These are phyloP conservation scores for Paraphysoderma sedebokerense DNA, from an alignment of 371 early-diverging fungal genomes.

Conservation along the genomic window DNA sequence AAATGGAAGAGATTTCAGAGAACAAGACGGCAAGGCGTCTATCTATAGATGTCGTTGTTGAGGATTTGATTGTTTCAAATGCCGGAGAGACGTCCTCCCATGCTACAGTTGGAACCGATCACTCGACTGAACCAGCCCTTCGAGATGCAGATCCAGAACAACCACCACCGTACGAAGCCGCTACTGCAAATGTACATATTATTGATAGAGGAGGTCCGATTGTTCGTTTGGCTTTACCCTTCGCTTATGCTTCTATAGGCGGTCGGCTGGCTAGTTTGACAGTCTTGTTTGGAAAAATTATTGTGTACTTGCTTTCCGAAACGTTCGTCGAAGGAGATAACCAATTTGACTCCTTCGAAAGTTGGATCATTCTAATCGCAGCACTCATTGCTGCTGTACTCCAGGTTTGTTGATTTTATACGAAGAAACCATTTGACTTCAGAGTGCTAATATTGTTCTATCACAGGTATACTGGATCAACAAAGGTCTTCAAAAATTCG, in stretches of 20 bases:
- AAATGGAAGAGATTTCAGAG: too few species aligned
- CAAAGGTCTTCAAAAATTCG: slow-evolving; percentile 63
- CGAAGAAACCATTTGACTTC: too few species aligned
- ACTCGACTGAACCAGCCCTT: background rate
- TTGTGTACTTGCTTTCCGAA: slow-evolving; percentile 50
- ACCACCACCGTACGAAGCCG: too few species aligned
- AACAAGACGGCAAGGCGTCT: too few species aligned
- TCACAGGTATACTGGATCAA: slow-evolving; percentile 71
- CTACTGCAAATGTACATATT: too few species aligned
- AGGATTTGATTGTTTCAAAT: background rate
- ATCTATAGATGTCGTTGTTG: too few species aligned
- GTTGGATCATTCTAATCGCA: slow-evolving; percentile 51
- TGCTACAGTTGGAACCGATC: background rate
- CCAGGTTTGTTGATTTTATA: too few species aligned
- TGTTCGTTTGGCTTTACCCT: too few species aligned
- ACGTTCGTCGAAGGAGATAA: slow-evolving; percentile 48
- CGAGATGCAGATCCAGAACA: slow-evolving; percentile 2
- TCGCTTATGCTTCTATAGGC: slow-evolving; percentile 46
- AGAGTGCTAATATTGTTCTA: too few species aligned
- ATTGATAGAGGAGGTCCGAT: too few species aligned
- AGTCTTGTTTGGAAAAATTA: slow-evolving; percentile 62
- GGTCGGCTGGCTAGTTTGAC: slow-evolving; percentile 69
- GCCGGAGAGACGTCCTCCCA: background rate
- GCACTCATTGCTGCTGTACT: too few species aligned
- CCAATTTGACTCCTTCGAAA: slow-evolving; percentile 41